Evolutionary conservation across 2,329 filamentous ascomycete genomes (phyloP), one percentile per base, ranked within the genome.

Genomic region (Fusarium torreyae): DNA sequence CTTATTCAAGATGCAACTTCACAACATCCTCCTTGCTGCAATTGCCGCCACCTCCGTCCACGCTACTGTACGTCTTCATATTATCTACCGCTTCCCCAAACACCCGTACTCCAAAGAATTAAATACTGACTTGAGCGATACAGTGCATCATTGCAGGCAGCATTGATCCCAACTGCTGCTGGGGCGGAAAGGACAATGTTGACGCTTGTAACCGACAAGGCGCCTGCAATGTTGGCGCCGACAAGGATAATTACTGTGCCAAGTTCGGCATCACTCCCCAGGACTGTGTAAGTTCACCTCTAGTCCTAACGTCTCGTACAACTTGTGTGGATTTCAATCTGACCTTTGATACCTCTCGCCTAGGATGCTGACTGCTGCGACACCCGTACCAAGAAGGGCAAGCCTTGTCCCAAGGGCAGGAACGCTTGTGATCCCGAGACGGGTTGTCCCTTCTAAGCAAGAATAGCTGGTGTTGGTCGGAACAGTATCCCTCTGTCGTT

Each of bases 81-180:
- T 10, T 24, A 31, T 31, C 28, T 31, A 31, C 28, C 28, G 13
- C 28, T 31, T 10, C 26, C 26, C 26, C 7, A 28, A 28, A 10
- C 26, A 28, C 18, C 18, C 18, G 9, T 42, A 22, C 33, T 34
- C 33, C 5, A 7, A 13, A 15, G 14, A 8, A 17, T 17, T 6
- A 36, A 15, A 15, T 17, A 17, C 43, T 45, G 14, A 45, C 43
- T 31, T 10, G 3, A 13, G 15, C 11, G 8, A 13, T 11, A 31
- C 11, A 45, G 43, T 45, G 43, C 43, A 45, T 31, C 7, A 45
- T 45, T 28, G 43, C 24, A 7, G 43, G 43, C 11, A 45, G 43
- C 24, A 45, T 31, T 31, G 43, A 45, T 22, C 22, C 43, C 22
- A 45, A 45, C 43, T 45, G 43, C 43, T 45, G 43, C 43, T 45